phyloP scores from a whole-genome alignment of 179 eudicot genomes.

The Dionaea muscipula region DNA sequence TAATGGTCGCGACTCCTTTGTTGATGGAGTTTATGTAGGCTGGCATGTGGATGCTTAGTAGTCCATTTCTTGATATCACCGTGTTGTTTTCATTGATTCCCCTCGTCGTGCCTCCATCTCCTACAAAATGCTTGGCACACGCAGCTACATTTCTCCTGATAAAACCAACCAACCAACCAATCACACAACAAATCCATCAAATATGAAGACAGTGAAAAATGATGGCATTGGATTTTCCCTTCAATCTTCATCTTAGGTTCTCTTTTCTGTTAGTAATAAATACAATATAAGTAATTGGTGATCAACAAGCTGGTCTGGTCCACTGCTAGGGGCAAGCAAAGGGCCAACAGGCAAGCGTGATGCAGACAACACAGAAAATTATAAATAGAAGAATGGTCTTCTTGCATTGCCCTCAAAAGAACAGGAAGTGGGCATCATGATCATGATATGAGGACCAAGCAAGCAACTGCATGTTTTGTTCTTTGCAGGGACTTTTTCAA shows the following conservation, averaged over 20 bases:
- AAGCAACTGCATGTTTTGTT: conserved; percentile 4
- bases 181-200: not conserved
- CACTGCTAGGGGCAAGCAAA: too few relatives aligned
- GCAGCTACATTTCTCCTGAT: conserved; percentile 32
- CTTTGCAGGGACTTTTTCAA: not conserved
- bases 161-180: conserved; percentile 4
- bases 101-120: conserved; percentile 36
- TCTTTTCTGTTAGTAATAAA: too few relatives aligned
- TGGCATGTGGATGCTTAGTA: conserved; percentile 36
- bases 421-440: conserved; percentile 2
- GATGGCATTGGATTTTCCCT: too few relatives aligned
- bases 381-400: not conserved
- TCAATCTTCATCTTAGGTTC: too few relatives aligned
- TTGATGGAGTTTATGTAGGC: conserved; percentile 32
- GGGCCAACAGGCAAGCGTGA: not conserved
- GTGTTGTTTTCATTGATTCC: conserved; percentile 43
- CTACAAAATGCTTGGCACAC: conserved; percentile 46
- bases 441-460: not conserved
- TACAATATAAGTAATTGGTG: too few relatives aligned
- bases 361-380: not conserved
- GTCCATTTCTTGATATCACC: conserved; percentile 18
- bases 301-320: not conserved
- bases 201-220: not conserved
- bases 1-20: conserved; percentile 36
- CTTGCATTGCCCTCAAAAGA: not conserved